Percentiles rank a stretch among this genome's conserved stretches.
phyloP scores from a whole-genome alignment of 1,284 basidiomycete genomes.

The Sphaerobolus stellatus region DNA sequence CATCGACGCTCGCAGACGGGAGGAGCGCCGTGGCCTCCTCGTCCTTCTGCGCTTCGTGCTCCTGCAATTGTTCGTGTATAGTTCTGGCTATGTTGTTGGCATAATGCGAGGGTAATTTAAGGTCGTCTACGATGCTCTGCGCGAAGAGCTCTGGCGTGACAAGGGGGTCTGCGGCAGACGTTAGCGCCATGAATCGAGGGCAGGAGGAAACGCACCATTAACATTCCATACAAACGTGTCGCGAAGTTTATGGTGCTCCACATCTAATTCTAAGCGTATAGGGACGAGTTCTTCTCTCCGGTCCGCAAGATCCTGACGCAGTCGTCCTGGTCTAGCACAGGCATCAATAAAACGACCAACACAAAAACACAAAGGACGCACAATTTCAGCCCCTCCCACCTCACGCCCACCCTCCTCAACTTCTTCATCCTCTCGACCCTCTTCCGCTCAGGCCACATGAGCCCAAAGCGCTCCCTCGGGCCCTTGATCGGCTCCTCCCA shows the following conservation, averaged over 20 bases:
- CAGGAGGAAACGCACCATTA: slow-evolving; percentile 60
- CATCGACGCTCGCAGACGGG: no score
- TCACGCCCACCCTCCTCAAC: slow-evolving; percentile 63
- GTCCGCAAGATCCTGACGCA: slow-evolving; percentile 58
- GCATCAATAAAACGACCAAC: not conserved
- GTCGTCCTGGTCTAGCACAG: slow-evolving; percentile 54
- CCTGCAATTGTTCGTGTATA: slow-evolving; percentile 86
- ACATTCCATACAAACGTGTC: slow-evolving; percentile 99
- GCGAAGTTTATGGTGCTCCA: slow-evolving; percentile 87
- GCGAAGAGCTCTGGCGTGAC: slow-evolving; percentile 91
- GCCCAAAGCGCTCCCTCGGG: slow-evolving; percentile 56
- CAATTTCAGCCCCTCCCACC: slow-evolving; percentile 71
- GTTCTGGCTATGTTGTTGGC: slow-evolving; percentile 74
- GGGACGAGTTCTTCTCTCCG: slow-evolving; percentile 83
- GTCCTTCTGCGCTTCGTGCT: slow-evolving; percentile 25
- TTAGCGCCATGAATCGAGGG: slow-evolving; percentile 7
- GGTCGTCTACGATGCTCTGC: slow-evolving; percentile 89
- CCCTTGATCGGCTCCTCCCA: slow-evolving; percentile 49
- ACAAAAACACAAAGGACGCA: slow-evolving; percentile 38
- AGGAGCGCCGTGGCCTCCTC: slow-evolving; percentile 4
- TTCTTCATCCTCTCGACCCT: slow-evolving; percentile 50
- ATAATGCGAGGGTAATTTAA: slow-evolving; percentile 73
- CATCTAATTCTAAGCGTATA: slow-evolving; percentile 92
- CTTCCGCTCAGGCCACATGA: slow-evolving; percentile 61
- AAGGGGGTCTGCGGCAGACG: slow-evolving; percentile 62